Conservation (phyloP, 2,329 filamentous ascomycete genomes). For the Colletotrichum neosansevieriae region DNA sequence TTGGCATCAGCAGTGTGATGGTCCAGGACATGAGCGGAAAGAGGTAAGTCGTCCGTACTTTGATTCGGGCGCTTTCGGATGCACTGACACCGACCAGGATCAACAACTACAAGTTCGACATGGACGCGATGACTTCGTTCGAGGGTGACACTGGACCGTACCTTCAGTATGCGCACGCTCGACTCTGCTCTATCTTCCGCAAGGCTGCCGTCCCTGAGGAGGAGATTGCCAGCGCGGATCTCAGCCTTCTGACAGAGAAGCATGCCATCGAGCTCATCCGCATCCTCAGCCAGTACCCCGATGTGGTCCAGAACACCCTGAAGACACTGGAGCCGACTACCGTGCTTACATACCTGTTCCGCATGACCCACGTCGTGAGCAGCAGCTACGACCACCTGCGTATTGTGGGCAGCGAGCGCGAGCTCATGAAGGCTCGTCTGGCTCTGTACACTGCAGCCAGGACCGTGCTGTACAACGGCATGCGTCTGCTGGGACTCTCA, state of each 20-base stretch:
- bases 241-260: conserved; percentile 76
- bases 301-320: conserved; percentile 85
- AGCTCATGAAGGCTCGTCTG: conserved; percentile 78
- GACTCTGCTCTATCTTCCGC: conserved; percentile 74
- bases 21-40: conserved; percentile 98
- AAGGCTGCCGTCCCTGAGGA: conserved; percentile 65
- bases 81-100: conserved; percentile 55
- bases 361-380: conserved; percentile 85
- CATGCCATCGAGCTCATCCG: conserved; percentile 81
- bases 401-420: conserved; percentile 82
- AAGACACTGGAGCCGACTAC: conserved; percentile 83
- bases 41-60: conserved; percentile 64
- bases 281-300: conserved; percentile 85
- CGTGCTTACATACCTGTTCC: conserved; percentile 76
- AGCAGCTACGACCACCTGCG: conserved; percentile 85
- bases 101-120: conserved; percentile 77
- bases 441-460: conserved; percentile 82
- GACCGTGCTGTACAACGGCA: conserved; percentile 84
- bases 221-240: conserved; percentile 73
- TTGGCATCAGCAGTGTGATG: conserved; percentile 97
- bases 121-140: conserved; percentile 61
- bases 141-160: conserved; percentile 89
- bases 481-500: conserved; percentile 82
- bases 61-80: conserved; percentile 38
- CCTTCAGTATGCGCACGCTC: conserved; percentile 85